Percentiles rank a stretch among this genome's conserved stretches.
Conservation (phyloP, 2,329 filamentous ascomycete species). For the Cadophora gregata region DNA sequence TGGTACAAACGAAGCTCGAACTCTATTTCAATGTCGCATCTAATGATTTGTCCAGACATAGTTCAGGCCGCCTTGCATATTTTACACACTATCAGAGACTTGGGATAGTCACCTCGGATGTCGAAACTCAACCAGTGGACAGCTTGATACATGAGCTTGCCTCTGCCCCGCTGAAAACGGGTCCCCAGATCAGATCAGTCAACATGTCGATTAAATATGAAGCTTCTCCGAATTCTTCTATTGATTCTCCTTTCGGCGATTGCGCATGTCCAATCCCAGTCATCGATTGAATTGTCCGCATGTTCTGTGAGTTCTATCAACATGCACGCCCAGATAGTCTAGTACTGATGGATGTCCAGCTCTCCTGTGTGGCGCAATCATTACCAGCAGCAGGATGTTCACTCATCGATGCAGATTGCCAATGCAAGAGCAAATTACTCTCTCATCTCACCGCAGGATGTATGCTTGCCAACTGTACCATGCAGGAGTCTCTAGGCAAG, state of each 20-base stretch:
- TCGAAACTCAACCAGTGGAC: not conserved
- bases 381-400: constrained; percentile 14
- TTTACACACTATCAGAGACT: not conserved
- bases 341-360: not conserved
- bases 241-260: not conserved
- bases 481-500: constrained; percentile 15
- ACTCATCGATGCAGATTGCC: constrained; percentile 8
- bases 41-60: not conserved
- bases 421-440: constrained; percentile 14
- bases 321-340: not conserved
- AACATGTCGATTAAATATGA: constrained; percentile 5
- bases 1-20: not conserved
- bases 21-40: not conserved
- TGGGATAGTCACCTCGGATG: not conserved
- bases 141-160: not conserved
- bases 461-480: constrained; percentile 17
- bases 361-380: constrained; percentile 11
- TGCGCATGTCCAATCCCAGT: not conserved
- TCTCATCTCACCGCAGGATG: constrained; percentile 11
- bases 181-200: not conserved
- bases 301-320: constrained; percentile 13
- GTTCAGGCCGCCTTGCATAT: not conserved
- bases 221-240: constrained; percentile 6
- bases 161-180: not conserved
- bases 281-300: not conserved